Conservation (phyloP, 345 rosid genomes). For the Trapa bicornis region DNA sequence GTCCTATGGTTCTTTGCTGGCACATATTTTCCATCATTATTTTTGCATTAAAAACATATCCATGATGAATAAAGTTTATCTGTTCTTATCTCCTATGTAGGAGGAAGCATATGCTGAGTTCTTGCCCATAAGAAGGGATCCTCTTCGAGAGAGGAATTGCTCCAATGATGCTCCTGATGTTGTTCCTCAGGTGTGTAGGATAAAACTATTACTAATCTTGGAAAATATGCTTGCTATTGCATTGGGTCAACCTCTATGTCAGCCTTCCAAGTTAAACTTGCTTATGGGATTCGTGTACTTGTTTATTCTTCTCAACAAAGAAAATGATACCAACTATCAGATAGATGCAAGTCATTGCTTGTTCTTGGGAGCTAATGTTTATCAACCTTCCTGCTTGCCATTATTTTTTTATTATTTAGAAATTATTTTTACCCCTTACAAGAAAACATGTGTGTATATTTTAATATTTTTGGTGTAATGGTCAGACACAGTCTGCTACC, state of each 20-base stretch:
- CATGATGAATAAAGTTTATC: constrained; percentile 2
- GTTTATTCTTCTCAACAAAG: not conserved
- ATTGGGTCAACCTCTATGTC: not conserved
- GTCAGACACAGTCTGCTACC: constrained; percentile 57
- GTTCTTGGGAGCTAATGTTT: not conserved
- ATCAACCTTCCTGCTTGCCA: not conserved
- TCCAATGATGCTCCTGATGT: constrained; percentile 44
- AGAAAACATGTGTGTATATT: not conserved
- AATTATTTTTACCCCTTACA: not conserved
- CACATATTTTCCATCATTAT: not conserved
- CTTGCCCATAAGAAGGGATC: constrained; percentile 60
- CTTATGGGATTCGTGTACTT: not conserved
- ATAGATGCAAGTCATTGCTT: not conserved
- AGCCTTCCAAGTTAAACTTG: not conserved
- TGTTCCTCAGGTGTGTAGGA: constrained; percentile 46
- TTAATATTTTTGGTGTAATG: not conserved
- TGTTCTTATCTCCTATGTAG: constrained; percentile 21
- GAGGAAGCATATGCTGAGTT: constrained; percentile 85
- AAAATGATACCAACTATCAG: no score
- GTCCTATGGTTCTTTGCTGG: constrained; percentile 44
- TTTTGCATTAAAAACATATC: not conserved
- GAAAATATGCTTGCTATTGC: not conserved
- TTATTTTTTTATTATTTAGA: not conserved
- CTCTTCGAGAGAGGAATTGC: constrained; percentile 46
- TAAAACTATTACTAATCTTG: not conserved